These are phyloP conservation scores for Syzygium aromaticum DNA, from an alignment of 345 rosid genomes.

Conservation along the genomic window DNA sequence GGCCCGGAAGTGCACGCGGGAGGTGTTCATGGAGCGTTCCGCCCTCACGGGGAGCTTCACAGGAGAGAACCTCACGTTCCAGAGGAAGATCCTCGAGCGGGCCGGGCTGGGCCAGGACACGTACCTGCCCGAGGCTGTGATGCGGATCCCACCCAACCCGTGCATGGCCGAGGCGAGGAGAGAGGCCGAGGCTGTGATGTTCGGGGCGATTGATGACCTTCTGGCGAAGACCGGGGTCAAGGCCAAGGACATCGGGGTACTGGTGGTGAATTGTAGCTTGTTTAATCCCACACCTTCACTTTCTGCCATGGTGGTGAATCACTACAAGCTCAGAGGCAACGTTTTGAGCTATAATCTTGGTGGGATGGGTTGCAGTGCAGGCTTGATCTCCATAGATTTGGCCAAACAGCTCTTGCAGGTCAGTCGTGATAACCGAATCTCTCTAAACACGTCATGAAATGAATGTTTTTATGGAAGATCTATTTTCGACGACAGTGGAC, in stretches of 20 bases:
- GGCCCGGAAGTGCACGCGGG: conserved; percentile 32
- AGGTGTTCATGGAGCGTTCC: conserved; percentile 38
- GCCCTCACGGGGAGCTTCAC: conserved; percentile 28
- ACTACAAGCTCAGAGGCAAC: conserved; percentile 66
- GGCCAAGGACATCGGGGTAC: conserved; percentile 53
- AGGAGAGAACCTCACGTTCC: conserved; percentile 59
- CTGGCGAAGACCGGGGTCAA: conserved; percentile 50
- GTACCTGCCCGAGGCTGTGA: conserved; percentile 63
- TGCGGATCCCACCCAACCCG: conserved; percentile 42
- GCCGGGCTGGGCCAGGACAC: conserved; percentile 78
- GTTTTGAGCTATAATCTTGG: conserved; percentile 55
- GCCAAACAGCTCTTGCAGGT: conserved; percentile 66
- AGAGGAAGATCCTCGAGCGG: conserved; percentile 72
- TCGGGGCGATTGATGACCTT: conserved; percentile 52
- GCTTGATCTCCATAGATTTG: conserved; percentile 58
- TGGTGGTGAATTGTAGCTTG: conserved; percentile 60
- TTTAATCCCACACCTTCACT: conserved; percentile 63
- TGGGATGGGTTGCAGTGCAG: conserved; percentile 78
- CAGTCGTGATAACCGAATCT: neutral
- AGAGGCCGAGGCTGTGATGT: conserved; percentile 62
- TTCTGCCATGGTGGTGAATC: conserved; percentile 60
- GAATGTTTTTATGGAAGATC: neutral
- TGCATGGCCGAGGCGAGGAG: conserved; percentile 57
- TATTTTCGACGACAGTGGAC: neutral
- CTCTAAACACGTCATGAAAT: neutral